phyloP scores from a whole-genome alignment of 352 stramenopile species.

The Globisporangium parvum region DNA sequence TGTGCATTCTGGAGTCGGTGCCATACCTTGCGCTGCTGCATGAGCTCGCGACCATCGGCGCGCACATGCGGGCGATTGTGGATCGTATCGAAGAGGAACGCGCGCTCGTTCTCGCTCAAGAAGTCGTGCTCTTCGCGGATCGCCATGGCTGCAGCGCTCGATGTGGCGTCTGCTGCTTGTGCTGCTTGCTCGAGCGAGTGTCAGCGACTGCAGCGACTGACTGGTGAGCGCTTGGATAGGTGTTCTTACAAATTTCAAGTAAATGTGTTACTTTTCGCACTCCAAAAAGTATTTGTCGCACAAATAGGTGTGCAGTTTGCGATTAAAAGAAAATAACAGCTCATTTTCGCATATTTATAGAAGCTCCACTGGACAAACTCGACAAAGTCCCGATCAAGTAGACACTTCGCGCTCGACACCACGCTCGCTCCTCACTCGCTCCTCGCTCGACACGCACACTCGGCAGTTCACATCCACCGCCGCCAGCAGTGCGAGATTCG shows the following conservation, averaged over 20 bases:
- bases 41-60: conserved; percentile 68
- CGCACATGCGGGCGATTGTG: conserved; percentile 50
- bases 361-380: no score
- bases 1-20: no score
- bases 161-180: background rate
- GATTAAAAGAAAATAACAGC: no score
- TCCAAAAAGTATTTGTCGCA: no score
- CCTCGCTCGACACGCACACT: no score
- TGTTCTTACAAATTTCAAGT: no score
- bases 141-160: conserved; percentile 22
- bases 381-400: no score
- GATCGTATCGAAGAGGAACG: conserved; percentile 68
- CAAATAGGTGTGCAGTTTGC: no score
- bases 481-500: background rate
- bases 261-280: no score
- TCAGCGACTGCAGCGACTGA: background rate
- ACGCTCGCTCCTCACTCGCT: no score
- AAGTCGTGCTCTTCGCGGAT: conserved; percentile 64
- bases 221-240: background rate
- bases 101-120: conserved; percentile 75
- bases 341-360: no score
- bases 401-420: no score
- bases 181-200: background rate
- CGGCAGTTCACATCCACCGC: background rate
- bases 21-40: conserved; percentile 69